These are phyloP conservation scores for Nadsonia commutata DNA, from an alignment of 1,139 yeast genomes.

Conservation along the genomic window DNA sequence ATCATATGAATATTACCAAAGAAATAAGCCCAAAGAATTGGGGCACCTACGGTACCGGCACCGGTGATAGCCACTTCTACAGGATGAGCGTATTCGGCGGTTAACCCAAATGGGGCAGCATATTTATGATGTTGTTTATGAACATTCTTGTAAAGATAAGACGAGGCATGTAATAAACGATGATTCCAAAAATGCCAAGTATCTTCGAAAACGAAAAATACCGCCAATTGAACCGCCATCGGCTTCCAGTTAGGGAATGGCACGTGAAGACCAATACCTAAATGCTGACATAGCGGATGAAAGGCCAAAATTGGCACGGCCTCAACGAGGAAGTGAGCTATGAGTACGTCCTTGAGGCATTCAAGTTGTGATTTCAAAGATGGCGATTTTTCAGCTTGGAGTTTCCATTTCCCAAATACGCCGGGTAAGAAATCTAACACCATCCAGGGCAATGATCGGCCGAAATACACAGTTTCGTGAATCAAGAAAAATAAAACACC, in stretches of 20 bases:
- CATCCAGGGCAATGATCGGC: slow-evolving; percentile 78
- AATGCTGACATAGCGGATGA: slow-evolving; percentile 70
- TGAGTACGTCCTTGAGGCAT: slow-evolving; percentile 69
- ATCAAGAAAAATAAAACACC: slow-evolving; percentile 62
- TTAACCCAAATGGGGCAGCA: slow-evolving; percentile 92
- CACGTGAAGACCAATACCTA: slow-evolving; percentile 62
- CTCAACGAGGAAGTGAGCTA: slow-evolving; percentile 79
- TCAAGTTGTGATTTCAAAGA: slow-evolving; percentile 76
- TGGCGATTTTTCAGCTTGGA: slow-evolving; percentile 64
- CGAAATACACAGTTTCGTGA: slow-evolving; percentile 76
- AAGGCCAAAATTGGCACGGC: slow-evolving; percentile 93
- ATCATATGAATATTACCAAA: slow-evolving; percentile 61
- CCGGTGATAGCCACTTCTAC: slow-evolving; percentile 77
- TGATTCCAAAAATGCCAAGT: slow-evolving; percentile 96
- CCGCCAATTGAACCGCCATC: slow-evolving; percentile 47
- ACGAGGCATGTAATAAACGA: slow-evolving; percentile 72
- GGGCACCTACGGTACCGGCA: slow-evolving; percentile 88
- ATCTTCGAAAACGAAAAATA: slow-evolving; percentile 78
- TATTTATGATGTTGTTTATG: slow-evolving; percentile 95
- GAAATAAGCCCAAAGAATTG: slow-evolving; percentile 54
- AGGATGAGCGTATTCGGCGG: slow-evolving; percentile 97
- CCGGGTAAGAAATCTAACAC: slow-evolving; percentile 64
- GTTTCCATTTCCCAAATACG: slow-evolving; percentile 53
- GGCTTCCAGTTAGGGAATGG: slow-evolving; percentile 62
- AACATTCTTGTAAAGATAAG: slow-evolving; percentile 63